These are phyloP conservation scores for Tylopilus subfusipes DNA, from an alignment of 768 basidiomycete genomes.

Conservation along the genomic window DNA sequence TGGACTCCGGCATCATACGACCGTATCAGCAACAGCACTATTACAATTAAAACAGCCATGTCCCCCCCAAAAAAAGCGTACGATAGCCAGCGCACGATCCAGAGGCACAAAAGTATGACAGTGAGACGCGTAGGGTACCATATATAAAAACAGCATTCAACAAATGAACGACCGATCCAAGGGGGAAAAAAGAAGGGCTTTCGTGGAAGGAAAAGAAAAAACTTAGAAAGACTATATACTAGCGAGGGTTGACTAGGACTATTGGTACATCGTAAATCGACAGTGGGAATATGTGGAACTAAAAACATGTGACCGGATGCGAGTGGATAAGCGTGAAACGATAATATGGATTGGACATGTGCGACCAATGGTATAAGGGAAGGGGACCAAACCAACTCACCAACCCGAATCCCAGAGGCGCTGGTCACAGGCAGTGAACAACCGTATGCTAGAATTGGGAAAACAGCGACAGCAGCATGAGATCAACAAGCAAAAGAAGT, in stretches of 20 bases:
- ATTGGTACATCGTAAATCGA: conserved; percentile 35
- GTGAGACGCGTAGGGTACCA: conserved; percentile 9
- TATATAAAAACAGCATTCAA: conserved; percentile 5
- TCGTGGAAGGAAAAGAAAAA: not conserved
- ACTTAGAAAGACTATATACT: conserved; percentile 28
- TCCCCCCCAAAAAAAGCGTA: not conserved
- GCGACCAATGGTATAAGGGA: conserved; percentile 18
- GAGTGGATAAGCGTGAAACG: conserved; percentile 6
- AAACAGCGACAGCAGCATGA: conserved; percentile 12
- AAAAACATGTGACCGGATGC: conserved; percentile 25
- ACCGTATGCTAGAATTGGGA: conserved; percentile 17
- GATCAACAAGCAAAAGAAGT: conserved; percentile 17
- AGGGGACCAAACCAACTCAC: conserved; percentile 13
- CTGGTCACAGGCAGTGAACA: conserved; percentile 6
- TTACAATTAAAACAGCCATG: conserved; percentile 4
- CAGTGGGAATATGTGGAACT: conserved; percentile 26
- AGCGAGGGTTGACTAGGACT: conserved; percentile 31
- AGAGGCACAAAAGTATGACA: conserved; percentile 4
- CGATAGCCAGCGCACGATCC: conserved; percentile 12
- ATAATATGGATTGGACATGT: conserved; percentile 12
- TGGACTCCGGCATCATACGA: not conserved
- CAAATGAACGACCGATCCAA: not conserved
- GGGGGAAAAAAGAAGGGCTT: not conserved
- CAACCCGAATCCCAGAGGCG: conserved; percentile 11
- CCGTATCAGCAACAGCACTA: not conserved